phyloP scores from a whole-genome alignment of 306 rosid genomes.

The Cucurbita pepo region DNA sequence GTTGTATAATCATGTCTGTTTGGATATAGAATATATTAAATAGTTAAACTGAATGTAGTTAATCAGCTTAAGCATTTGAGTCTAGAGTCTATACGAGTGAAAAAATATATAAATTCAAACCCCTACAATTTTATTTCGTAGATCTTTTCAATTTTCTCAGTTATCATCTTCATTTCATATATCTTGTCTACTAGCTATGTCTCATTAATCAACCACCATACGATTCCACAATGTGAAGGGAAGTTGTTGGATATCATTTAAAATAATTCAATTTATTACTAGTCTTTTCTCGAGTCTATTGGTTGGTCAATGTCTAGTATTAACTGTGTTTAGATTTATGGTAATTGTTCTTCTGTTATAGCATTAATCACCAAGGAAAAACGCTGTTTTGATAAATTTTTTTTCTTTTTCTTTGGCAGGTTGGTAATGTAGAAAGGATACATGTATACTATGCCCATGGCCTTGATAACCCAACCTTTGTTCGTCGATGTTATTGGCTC shows the following conservation, averaged over 20 bases:
- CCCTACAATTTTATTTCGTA: background rate
- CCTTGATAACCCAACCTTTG: slow-evolving; percentile 59
- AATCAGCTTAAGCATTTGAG: background rate
- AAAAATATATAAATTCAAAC: background rate
- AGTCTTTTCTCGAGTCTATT: background rate
- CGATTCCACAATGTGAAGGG: background rate
- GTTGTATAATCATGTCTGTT: background rate
- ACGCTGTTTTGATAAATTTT: background rate
- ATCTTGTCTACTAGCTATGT: background rate
- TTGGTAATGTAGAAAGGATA: slow-evolving; percentile 91
- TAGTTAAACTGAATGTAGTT: background rate
- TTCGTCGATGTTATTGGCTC: slow-evolving; percentile 92
- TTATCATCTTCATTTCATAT: background rate
- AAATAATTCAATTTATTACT: background rate
- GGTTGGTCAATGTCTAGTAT: background rate
- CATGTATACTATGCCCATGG: slow-evolving; percentile 98
- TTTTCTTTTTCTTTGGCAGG: slow-evolving; percentile 31
- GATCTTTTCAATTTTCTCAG: background rate
- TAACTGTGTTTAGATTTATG: background rate
- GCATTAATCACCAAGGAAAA: background rate
- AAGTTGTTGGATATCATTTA: background rate
- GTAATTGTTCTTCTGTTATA: background rate
- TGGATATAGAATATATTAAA: background rate
- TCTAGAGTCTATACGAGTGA: background rate
- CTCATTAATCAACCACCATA: background rate